phyloP scores from a whole-genome alignment of 2,329 filamentous ascomycete genomes.

The Fusarium haematococcum region DNA sequence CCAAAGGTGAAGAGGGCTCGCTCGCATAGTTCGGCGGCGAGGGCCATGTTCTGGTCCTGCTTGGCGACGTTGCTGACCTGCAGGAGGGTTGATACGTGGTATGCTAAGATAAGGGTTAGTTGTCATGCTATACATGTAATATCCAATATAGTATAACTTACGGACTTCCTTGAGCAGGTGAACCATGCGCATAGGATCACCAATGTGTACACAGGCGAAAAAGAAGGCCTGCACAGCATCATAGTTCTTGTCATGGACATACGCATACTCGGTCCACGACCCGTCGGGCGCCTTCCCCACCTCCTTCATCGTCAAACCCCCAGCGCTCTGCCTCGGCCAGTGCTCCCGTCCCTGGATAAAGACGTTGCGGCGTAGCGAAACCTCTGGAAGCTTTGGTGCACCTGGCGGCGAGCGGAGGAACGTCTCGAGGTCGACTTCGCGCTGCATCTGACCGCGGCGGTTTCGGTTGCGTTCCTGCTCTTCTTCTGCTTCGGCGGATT shows the following conservation, averaged over 20 bases:
- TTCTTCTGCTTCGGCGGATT: constrained; percentile 63
- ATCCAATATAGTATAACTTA: constrained; percentile 42
- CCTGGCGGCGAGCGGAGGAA: constrained; percentile 67
- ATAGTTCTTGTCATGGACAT: constrained; percentile 80
- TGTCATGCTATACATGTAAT: not conserved
- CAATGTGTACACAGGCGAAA: constrained; percentile 82
- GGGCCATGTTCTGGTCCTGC: constrained; percentile 87
- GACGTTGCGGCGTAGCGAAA: constrained; percentile 80
- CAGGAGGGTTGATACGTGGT: constrained; percentile 93
- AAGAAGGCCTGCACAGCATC: constrained; percentile 81
- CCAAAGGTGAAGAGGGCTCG: constrained; percentile 93
- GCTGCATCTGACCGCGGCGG: constrained; percentile 52
- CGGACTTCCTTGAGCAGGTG: constrained; percentile 67
- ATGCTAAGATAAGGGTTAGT: constrained; percentile 62
- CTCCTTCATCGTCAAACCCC: constrained; percentile 84
- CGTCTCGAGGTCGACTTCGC: constrained; percentile 69
- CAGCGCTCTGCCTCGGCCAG: constrained; percentile 84
- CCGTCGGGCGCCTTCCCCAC: constrained; percentile 59
- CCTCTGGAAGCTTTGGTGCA: constrained; percentile 72
- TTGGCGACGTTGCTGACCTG: constrained; percentile 94
- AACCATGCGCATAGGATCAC: constrained; percentile 85
- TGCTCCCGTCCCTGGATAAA: constrained; percentile 89
- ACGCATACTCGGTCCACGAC: constrained; percentile 76
- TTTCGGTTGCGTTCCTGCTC: constrained; percentile 55
- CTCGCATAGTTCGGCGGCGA: constrained; percentile 89